Percentiles rank a stretch among this genome's conserved stretches.
Conservation (phyloP, 805 yeast species). For the Ogataea salicorniae region DNA sequence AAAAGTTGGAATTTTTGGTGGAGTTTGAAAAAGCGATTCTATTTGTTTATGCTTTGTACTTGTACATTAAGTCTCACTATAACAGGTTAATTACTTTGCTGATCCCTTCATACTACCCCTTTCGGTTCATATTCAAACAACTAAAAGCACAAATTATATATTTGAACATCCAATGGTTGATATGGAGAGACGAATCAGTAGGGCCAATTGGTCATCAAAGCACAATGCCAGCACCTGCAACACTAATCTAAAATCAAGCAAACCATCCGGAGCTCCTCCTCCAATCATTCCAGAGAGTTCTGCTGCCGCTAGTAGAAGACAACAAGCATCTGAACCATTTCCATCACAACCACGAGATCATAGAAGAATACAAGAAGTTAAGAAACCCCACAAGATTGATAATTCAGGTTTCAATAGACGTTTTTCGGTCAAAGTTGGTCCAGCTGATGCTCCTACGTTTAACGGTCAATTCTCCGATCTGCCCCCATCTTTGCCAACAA, state of each 20-base stretch:
- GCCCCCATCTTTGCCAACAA: slow-evolving; percentile 11
- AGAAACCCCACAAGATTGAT: slow-evolving; percentile 16
- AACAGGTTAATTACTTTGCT: neutral
- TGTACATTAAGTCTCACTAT: too few species aligned
- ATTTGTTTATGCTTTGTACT: too few species aligned
- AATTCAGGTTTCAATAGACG: slow-evolving; percentile 18
- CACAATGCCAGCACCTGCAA: neutral
- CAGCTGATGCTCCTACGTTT: slow-evolving; percentile 11
- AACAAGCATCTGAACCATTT: neutral
- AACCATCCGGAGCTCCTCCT: neutral
- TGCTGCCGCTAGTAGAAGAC: neutral
- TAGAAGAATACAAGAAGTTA: neutral
- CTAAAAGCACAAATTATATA: neutral
- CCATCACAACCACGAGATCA: neutral
- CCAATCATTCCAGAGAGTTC: neutral
- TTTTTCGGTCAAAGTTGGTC: slow-evolving; percentile 20
- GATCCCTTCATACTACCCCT: neutral
- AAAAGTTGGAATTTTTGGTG: too few species aligned
- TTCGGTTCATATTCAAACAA: neutral
- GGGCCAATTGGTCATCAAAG: slow-evolving; percentile 26
- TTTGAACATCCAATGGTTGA: neutral
- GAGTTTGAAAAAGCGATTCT: too few species aligned
- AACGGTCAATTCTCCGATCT: neutral
- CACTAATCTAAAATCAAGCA: neutral
- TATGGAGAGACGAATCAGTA: slow-evolving; percentile 19